Evolutionary conservation across 1,139 yeast genomes (phyloP).

Genomic region (Eremothecium cymbalariae): DNA sequence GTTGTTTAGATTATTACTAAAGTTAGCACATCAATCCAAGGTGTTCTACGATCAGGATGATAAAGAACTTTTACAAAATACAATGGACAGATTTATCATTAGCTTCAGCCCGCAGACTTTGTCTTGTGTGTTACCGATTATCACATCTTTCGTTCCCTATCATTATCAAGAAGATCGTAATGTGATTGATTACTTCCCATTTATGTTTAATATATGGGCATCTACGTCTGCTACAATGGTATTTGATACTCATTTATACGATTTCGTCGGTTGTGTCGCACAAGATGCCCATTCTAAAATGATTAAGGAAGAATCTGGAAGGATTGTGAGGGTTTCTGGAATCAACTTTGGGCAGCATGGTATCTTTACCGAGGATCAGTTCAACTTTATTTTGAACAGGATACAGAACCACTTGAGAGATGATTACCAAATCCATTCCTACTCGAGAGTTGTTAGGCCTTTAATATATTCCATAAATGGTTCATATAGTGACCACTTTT

Average conservation of each 20-base stretch:
- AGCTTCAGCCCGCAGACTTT: conserved; percentile 52
- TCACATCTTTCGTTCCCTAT: conserved; percentile 48
- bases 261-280: conserved; percentile 57
- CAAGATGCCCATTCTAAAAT: conserved; percentile 38
- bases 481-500: conserved; percentile 40
- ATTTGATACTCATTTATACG: conserved; percentile 60
- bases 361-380: conserved; percentile 53
- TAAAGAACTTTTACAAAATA: conserved; percentile 29
- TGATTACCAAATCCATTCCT: conserved; percentile 46
- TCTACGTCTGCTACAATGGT: conserved; percentile 49
- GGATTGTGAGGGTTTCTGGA: conserved; percentile 29
- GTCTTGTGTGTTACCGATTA: conserved; percentile 48
- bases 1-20: conserved; percentile 33
- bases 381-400: conserved; percentile 48
- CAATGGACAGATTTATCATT: conserved; percentile 32
- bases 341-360: conserved; percentile 43
- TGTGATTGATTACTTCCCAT: conserved; percentile 44
- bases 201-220: conserved; percentile 70
- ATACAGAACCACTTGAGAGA: conserved; percentile 41
- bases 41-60: conserved; percentile 34
- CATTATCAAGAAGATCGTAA: conserved; percentile 24
- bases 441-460: conserved; percentile 54
- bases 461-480: conserved; percentile 61
- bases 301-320: conserved; percentile 17
- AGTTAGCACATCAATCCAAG: conserved; percentile 35